phyloP scores from a whole-genome alignment of 1,139 yeast species.

The Scheffersomyces segobiensis region DNA sequence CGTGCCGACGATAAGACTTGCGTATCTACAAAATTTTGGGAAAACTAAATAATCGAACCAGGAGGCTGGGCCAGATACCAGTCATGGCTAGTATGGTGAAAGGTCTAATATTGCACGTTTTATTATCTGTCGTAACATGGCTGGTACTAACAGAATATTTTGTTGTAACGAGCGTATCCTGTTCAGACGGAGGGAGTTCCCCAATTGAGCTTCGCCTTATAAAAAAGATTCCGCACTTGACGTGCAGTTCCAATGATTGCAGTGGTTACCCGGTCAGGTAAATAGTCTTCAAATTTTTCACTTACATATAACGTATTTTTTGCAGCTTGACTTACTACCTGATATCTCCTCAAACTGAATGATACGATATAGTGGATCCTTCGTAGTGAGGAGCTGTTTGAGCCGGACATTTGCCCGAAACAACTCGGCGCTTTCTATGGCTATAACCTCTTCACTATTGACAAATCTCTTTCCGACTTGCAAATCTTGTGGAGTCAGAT shows the following conservation, averaged over 20 bases:
- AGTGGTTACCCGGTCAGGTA: neutral
- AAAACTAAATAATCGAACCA: neutral
- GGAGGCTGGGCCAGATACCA: neutral
- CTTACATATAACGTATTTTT: neutral
- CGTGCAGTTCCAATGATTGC: neutral
- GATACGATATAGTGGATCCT: neutral
- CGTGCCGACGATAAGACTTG: neutral
- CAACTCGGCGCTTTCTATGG: neutral
- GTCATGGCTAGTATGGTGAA: neutral
- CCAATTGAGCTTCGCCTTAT: neutral
- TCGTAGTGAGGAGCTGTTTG: neutral
- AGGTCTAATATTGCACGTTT: neutral
- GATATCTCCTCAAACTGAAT: neutral
- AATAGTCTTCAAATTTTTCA: neutral
- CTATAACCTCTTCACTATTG: conserved; percentile 10
- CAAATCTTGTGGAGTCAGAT: conserved; percentile 53
- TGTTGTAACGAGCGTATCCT: neutral
- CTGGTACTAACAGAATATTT: neutral
- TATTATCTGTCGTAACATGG: neutral
- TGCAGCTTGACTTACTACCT: neutral
- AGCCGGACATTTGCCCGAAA: neutral
- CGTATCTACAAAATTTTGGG: neutral
- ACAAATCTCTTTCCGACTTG: conserved; percentile 18
- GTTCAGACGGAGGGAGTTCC: neutral
- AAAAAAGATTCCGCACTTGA: neutral